These are phyloP conservation scores for Vanrija pseudolonga DNA, from an alignment of 1,284 basidiomycete genomes.

Conservation along the genomic window DNA sequence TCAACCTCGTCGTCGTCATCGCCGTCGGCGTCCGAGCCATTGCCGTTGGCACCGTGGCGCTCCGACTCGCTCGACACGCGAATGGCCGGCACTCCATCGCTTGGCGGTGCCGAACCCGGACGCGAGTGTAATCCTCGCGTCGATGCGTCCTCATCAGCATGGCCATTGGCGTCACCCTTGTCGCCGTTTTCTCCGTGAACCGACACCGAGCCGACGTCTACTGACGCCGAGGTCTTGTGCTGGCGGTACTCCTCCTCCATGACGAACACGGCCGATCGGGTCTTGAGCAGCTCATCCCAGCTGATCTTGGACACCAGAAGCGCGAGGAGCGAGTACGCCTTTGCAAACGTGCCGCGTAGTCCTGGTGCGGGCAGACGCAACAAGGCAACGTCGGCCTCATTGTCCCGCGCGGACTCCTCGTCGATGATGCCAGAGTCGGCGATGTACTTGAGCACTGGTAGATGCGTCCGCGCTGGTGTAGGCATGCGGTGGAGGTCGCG, in stretches of 20 bases:
- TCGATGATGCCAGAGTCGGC: slow-evolving; percentile 63
- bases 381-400: slow-evolving; percentile 90
- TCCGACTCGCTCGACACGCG: slow-evolving; percentile 78
- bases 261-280: slow-evolving; percentile 90
- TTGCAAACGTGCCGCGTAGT: slow-evolving; percentile 89
- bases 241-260: slow-evolving; percentile 98
- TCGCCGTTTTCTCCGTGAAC: not conserved
- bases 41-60: slow-evolving; percentile 47
- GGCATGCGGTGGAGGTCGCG: slow-evolving; percentile 88
- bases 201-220: slow-evolving; percentile 19
- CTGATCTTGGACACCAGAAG: slow-evolving; percentile 88
- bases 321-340: slow-evolving; percentile 87
- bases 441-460: slow-evolving; percentile 82
- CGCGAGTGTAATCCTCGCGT: slow-evolving; percentile 46
- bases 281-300: slow-evolving; percentile 97
- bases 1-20: slow-evolving; percentile 42
- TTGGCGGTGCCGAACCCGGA: slow-evolving; percentile 1
- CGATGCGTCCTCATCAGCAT: slow-evolving; percentile 69
- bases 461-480: slow-evolving; percentile 73
- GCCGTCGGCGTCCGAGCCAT: slow-evolving; percentile 3
- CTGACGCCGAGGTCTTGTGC: slow-evolving; percentile 57
- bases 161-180: slow-evolving; percentile 15
- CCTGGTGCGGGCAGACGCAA: slow-evolving; percentile 90
- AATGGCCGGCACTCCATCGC: slow-evolving; percentile 66
- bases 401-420: slow-evolving; percentile 64